phyloP scores from a whole-genome alignment of 169 alveolate species.

The Sarcocystis neurona region DNA sequence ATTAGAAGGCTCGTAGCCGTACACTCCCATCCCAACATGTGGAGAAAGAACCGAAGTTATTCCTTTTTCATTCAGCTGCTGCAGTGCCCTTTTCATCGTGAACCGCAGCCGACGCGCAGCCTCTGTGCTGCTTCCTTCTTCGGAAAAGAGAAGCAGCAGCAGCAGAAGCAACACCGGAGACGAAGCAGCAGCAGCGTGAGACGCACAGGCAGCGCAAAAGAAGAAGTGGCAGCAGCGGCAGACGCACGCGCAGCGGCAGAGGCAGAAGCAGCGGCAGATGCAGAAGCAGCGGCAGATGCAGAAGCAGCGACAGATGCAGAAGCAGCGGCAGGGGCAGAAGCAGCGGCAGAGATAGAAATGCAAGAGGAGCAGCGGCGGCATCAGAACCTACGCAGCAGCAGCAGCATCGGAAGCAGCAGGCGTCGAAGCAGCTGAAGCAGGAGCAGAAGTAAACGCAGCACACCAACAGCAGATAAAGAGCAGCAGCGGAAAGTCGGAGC shows the following conservation, averaged over 20 bases:
- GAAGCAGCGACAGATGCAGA: background rate
- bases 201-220: background rate
- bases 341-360: background rate
- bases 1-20: slow-evolving; percentile 49
- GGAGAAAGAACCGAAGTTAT: slow-evolving; percentile 11
- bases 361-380: background rate
- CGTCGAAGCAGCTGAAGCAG: no score
- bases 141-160: background rate
- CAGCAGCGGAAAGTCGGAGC: no score
- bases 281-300: background rate
- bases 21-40: slow-evolving; percentile 48
- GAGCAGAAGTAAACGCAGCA: no score
- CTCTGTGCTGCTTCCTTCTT: slow-evolving; percentile 59
- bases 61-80: background rate
- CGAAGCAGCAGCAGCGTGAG: background rate
- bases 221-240: background rate
- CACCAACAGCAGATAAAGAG: no score
- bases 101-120: slow-evolving; percentile 53
- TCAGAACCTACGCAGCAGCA: no score
- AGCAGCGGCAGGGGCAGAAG: background rate
- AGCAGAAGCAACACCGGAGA: background rate
- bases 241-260: background rate
- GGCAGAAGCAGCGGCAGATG: background rate
- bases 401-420: no score
- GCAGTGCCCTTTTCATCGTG: slow-evolving; percentile 6